Percentiles rank a stretch among this genome's conserved stretches.
Evolutionary conservation across 768 basidiomycete genomes (phyloP).

Genomic region (Boletus rex-veris): DNA sequence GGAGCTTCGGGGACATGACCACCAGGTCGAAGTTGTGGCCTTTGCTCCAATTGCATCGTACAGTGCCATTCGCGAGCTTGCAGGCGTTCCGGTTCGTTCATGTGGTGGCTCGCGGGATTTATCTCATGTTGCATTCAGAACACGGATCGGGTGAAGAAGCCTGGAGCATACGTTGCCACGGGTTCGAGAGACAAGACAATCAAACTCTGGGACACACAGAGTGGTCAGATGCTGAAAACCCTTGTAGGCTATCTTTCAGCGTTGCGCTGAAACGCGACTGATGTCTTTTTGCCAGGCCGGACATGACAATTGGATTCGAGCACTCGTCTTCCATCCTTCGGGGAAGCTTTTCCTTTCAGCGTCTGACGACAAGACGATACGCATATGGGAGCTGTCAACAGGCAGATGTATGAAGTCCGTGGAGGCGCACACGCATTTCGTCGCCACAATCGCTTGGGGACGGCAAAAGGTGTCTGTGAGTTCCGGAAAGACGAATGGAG

Average conservation of each 20-base stretch:
- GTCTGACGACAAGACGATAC: conserved; percentile 88
- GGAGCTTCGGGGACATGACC: conserved; percentile 84
- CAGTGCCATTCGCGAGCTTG: conserved; percentile 71
- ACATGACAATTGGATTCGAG: conserved; percentile 90
- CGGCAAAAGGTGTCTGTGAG: conserved; percentile 46
- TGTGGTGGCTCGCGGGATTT: not conserved
- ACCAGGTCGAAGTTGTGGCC: conserved; percentile 76
- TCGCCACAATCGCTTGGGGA: conserved; percentile 81
- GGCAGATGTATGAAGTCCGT: conserved; percentile 85
- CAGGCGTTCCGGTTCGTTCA: conserved; percentile 60
- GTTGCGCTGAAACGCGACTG: conserved; percentile 1
- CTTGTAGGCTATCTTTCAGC: conserved; percentile 45
- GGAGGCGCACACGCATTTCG: conserved; percentile 84
- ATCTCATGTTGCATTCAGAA: conserved; percentile 34
- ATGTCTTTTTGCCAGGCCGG: conserved; percentile 46
- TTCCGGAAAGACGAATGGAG: conserved; percentile 37
- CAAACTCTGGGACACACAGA: conserved; percentile 84
- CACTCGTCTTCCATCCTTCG: conserved; percentile 83
- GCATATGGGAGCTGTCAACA: conserved; percentile 84
- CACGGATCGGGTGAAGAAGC: conserved; percentile 48
- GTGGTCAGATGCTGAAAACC: conserved; percentile 76
- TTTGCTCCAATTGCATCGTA: conserved; percentile 80
- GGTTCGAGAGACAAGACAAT: conserved; percentile 91
- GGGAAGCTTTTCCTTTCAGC: conserved; percentile 90
- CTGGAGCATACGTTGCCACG: conserved; percentile 65